phyloP scores from a whole-genome alignment of 176 grass and related monocot genomes.

The Musa itinerans region DNA sequence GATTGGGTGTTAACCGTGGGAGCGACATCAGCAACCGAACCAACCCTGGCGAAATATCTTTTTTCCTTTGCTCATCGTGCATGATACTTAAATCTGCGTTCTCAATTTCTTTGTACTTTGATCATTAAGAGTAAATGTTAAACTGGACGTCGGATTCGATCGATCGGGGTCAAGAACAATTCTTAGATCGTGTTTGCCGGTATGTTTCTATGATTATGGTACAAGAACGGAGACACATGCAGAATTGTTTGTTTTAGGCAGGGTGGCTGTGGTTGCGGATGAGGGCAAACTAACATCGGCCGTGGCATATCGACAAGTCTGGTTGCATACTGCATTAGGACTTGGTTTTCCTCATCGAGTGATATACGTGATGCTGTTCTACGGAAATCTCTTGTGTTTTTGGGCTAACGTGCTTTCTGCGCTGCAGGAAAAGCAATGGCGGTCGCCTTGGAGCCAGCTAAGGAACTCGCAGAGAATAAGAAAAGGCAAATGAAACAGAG shows the following conservation, averaged over 20 bases:
- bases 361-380: neutral
- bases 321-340: too few relatives aligned
- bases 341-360: neutral
- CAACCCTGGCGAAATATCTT: neutral
- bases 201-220: too few relatives aligned
- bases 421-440: constrained; percentile 60
- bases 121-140: neutral
- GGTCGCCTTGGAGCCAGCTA: constrained; percentile 78
- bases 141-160: neutral
- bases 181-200: neutral
- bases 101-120: too few relatives aligned
- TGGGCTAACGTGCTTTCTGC: neutral
- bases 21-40: neutral
- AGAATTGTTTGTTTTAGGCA: too few relatives aligned
- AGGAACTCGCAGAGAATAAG: constrained; percentile 49
- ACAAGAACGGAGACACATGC: too few relatives aligned
- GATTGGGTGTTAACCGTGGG: neutral
- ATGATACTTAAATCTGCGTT: neutral
- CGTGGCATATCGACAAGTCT: too few relatives aligned
- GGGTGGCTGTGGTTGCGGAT: too few relatives aligned
- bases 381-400: neutral
- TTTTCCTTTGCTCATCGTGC: neutral
- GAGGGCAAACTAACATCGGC: too few relatives aligned
- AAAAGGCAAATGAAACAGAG: constrained; percentile 64
- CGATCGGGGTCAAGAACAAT: neutral